These are phyloP conservation scores for Oryza brachyantha DNA, from an alignment of 176 grass and related monocot genomes.

Conservation along the genomic window DNA sequence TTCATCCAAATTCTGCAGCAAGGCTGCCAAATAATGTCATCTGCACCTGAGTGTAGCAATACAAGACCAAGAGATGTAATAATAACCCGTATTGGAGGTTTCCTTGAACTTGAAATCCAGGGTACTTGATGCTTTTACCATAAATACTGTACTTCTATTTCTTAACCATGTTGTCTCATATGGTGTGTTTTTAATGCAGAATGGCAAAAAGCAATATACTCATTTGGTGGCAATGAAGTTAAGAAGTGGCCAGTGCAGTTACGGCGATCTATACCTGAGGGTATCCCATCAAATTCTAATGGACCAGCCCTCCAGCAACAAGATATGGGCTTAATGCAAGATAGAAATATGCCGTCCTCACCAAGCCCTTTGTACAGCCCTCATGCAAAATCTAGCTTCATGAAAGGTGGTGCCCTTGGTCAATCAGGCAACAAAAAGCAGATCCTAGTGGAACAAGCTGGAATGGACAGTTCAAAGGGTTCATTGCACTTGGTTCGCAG, in stretches of 20 bases:
- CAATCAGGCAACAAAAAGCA: slow-evolving; percentile 80
- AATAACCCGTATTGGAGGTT: slow-evolving; percentile 83
- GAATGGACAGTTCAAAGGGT: slow-evolving; percentile 63
- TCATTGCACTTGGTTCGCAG: slow-evolving; percentile 81
- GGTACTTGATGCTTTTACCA: slow-evolving; percentile 38
- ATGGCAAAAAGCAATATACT: slow-evolving; percentile 93
- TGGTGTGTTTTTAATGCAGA: slow-evolving; percentile 54
- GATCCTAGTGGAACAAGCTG: slow-evolving; percentile 64
- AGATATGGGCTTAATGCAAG: slow-evolving; percentile 77
- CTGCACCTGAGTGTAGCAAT: slow-evolving; percentile 60
- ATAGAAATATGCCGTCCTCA: slow-evolving; percentile 81
- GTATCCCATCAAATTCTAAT: slow-evolving; percentile 56
- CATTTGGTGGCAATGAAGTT: slow-evolving; percentile 88
- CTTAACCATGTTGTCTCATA: slow-evolving; percentile 14
- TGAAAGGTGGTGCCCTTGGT: slow-evolving; percentile 62
- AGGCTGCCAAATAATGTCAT: slow-evolving; percentile 88
- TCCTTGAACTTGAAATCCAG: slow-evolving; percentile 99
- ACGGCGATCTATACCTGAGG: slow-evolving; percentile 73
- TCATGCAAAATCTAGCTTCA: slow-evolving; percentile 88
- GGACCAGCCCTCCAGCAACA: slow-evolving; percentile 66
- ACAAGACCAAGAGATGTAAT: slow-evolving; percentile 73
- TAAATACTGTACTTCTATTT: slow-evolving; percentile 11
- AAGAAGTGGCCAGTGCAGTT: slow-evolving; percentile 93
- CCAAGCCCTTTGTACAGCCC: slow-evolving; percentile 71
- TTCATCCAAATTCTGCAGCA: slow-evolving; percentile 98